These are phyloP conservation scores for Talaromyces albobiverticillius DNA, from an alignment of 2,329 filamentous ascomycete genomes.

Conservation along the genomic window DNA sequence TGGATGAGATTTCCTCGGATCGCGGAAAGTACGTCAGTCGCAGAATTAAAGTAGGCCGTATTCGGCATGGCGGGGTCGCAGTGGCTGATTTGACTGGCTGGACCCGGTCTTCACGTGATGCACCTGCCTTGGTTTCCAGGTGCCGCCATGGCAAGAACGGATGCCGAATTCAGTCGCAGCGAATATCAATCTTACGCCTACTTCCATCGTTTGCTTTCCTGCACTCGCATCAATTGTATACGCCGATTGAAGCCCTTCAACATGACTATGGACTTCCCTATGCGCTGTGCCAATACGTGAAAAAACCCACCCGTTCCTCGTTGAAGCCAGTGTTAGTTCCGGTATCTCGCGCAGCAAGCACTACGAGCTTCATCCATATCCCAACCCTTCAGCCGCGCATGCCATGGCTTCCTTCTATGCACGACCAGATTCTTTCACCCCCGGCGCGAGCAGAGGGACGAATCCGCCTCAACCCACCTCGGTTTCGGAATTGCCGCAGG, in stretches of 20 bases:
- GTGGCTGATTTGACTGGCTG: too few species aligned
- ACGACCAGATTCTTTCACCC: constrained; percentile 12
- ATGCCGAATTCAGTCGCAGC: background rate
- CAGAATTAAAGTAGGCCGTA: too few species aligned
- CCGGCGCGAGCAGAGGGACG: constrained; percentile 8
- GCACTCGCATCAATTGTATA: background rate
- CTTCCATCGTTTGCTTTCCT: background rate
- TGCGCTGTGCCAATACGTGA: background rate
- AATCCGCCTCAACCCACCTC: constrained; percentile 12
- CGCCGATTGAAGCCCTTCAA: background rate
- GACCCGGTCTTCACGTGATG: too few species aligned
- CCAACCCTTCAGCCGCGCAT: background rate
- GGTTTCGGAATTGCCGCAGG: constrained; percentile 31
- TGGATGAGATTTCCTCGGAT: too few species aligned
- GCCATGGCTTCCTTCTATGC: constrained; percentile 13
- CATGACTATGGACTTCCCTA: background rate
- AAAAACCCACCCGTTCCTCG: background rate
- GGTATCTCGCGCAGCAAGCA: background rate
- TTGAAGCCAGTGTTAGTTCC: background rate
- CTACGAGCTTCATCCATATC: background rate
- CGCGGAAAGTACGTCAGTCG: too few species aligned
- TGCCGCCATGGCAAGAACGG: background rate
- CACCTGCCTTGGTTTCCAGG: too few species aligned
- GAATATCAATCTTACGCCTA: background rate
- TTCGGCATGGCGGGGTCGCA: too few species aligned